phyloP scores from a whole-genome alignment of 768 basidiomycete species.

The Trametopsis cervina region DNA sequence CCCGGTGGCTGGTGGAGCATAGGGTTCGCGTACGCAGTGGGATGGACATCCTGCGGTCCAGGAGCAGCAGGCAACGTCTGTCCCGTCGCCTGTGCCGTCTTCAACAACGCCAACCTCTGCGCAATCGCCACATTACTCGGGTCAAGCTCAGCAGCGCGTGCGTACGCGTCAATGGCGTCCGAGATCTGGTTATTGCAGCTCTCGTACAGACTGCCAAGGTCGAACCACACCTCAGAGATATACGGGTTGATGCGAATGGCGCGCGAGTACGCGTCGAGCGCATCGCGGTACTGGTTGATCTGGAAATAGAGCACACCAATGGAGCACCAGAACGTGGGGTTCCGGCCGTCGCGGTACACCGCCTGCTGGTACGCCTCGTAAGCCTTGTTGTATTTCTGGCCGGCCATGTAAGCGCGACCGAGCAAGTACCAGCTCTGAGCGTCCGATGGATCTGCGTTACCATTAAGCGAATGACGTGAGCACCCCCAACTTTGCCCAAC shows the following conservation, averaged over 20 bases:
- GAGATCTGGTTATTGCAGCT: slow-evolving; percentile 98
- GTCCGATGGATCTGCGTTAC: slow-evolving; percentile 74
- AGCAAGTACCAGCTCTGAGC: slow-evolving; percentile 99
- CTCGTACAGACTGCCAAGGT: slow-evolving; percentile 94
- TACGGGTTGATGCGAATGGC: slow-evolving; percentile 99
- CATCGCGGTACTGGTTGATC: slow-evolving; percentile 99
- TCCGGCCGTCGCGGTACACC: slow-evolving; percentile 96
- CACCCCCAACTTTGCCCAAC: too few species aligned
- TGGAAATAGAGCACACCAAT: slow-evolving; percentile 99
- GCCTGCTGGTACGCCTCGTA: slow-evolving; percentile 99
- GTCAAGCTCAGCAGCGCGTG: slow-evolving; percentile 90
- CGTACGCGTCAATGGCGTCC: slow-evolving; percentile 98
- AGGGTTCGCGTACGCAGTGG: slow-evolving; percentile 84
- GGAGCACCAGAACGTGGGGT: slow-evolving; percentile 99
- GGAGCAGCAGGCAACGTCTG: slow-evolving; percentile 79
- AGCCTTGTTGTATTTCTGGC: slow-evolving; percentile 98
- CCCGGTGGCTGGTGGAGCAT: slow-evolving; percentile 61
- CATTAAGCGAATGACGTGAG: too few species aligned
- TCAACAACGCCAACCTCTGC: slow-evolving; percentile 70
- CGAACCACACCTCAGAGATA: slow-evolving; percentile 94
- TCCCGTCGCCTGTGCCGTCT: slow-evolving; percentile 71
- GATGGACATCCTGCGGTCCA: slow-evolving; percentile 92
- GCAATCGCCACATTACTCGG: slow-evolving; percentile 79
- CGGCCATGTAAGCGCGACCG: slow-evolving; percentile 97
- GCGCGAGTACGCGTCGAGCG: slow-evolving; percentile 96